Evolutionary conservation across 345 rosid species (phyloP).

Genomic region (Populus tremula): DNA sequence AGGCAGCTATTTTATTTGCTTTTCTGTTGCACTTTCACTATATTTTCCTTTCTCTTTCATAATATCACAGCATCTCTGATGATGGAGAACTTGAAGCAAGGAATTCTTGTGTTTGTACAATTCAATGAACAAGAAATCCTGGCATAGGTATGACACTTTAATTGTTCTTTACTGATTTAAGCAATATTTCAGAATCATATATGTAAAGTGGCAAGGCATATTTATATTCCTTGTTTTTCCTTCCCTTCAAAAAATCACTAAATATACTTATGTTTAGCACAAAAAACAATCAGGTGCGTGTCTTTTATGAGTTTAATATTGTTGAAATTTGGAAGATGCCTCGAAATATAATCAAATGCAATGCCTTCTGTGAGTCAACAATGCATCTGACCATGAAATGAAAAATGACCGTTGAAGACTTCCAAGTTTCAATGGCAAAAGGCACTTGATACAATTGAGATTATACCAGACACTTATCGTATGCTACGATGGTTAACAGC

Average conservation of each 20-base stretch:
- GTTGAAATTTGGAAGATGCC: background rate
- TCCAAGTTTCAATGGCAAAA: background rate
- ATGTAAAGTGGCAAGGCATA: background rate
- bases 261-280: background rate
- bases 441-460: background rate
- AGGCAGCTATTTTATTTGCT: background rate
- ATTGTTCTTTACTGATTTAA: background rate
- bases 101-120: conserved; percentile 57
- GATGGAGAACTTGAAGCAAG: conserved; percentile 57
- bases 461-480: too few relatives aligned
- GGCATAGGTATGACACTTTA: conserved; percentile 1
- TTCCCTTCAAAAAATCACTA: background rate
- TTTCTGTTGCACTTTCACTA: background rate
- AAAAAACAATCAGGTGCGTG: background rate
- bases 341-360: background rate
- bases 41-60: background rate
- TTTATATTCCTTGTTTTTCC: too few relatives aligned
- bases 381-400: background rate
- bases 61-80: conserved; percentile 42
- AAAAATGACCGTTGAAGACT: background rate
- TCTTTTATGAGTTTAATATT: background rate
- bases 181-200: background rate
- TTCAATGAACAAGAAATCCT: conserved; percentile 45
- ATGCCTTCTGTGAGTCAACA: background rate
- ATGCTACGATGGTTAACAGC: too few relatives aligned